A percentile compares a stretch with the other conserved stretches of the same genome.
Conservation (phyloP, 2,329 filamentous ascomycete species). For the Plectosphaerella sp. region DNA sequence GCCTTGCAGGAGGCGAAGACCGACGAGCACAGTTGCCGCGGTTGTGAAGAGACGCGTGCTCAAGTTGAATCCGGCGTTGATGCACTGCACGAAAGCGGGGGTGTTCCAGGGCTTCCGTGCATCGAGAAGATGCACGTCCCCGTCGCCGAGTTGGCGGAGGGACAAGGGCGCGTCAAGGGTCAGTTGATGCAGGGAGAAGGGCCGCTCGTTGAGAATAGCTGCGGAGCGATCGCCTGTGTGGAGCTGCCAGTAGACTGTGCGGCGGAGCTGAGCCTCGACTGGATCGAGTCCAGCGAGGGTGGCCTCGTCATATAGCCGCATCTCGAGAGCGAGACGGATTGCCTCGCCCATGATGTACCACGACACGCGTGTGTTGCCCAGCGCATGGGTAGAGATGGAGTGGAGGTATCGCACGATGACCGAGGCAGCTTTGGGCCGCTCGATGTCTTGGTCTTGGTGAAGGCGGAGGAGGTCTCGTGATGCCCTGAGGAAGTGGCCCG, state of each 20-base stretch:
- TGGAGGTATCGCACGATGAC: conserved; percentile 40
- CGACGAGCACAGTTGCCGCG: conserved; percentile 4
- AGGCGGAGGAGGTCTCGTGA: conserved; percentile 31
- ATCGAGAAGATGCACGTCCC: conserved; percentile 26
- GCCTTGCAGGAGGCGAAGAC: conserved; percentile 3
- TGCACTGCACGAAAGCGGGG: background rate
- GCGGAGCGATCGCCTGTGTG: conserved; percentile 36
- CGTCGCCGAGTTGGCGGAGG: background rate
- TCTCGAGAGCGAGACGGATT: conserved; percentile 34
- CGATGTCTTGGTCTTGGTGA: conserved; percentile 35
- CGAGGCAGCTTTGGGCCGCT: conserved; percentile 35
- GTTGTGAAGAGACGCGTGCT: conserved; percentile 6
- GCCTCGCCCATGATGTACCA: conserved; percentile 43
- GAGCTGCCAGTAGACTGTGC: conserved; percentile 32
- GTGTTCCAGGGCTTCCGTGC: conserved; percentile 9
- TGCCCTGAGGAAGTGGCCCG: conserved; percentile 31
- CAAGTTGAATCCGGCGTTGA: conserved; percentile 2
- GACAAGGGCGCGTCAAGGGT: conserved; percentile 33
- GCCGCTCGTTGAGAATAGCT: conserved; percentile 32
- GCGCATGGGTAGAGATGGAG: conserved; percentile 38
- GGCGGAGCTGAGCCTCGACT: conserved; percentile 31
- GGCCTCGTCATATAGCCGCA: conserved; percentile 35
- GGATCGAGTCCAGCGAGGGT: conserved; percentile 24
- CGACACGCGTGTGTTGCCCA: conserved; percentile 35
- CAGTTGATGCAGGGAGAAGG: conserved; percentile 38